Conservation (phyloP, 1,284 basidiomycete species). For the Meripilus lineatus region DNA sequence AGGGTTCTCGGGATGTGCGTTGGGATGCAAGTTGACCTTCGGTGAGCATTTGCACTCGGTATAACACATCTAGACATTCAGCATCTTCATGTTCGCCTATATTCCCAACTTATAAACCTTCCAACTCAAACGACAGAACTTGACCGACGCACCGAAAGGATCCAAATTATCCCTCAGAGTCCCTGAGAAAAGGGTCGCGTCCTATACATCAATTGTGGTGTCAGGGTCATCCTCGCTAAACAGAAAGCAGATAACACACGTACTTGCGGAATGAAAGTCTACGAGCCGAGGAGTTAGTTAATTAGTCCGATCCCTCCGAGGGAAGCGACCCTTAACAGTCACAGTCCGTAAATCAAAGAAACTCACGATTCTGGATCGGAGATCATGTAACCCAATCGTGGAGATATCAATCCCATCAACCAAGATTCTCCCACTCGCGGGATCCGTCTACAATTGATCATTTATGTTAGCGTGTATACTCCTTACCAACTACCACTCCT, state of each 20-base stretch:
- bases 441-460: slow-evolving; percentile 66
- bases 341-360: too few relatives aligned
- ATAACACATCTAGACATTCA: slow-evolving; percentile 66
- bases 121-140: neutral
- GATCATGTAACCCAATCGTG: slow-evolving; percentile 80
- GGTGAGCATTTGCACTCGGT: slow-evolving; percentile 60
- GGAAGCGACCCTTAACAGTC: neutral
- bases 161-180: slow-evolving; percentile 85
- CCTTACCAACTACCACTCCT: too few relatives aligned
- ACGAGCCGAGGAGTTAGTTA: neutral
- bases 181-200: slow-evolving; percentile 82
- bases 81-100: slow-evolving; percentile 75
- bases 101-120: slow-evolving; percentile 3
- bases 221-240: neutral
- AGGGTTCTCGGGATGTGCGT: slow-evolving; percentile 41
- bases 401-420: slow-evolving; percentile 91
- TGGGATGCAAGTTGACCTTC: slow-evolving; percentile 42
- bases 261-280: slow-evolving; percentile 82
- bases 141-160: slow-evolving; percentile 55
- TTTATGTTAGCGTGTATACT: too few relatives aligned
- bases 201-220: slow-evolving; percentile 35
- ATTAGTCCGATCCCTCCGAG: slow-evolving; percentile 1
- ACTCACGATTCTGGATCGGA: slow-evolving; percentile 69
- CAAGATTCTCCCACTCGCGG: slow-evolving; percentile 70
- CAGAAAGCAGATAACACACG: slow-evolving; percentile 8